These are phyloP conservation scores for Perilla frutescens DNA, from an alignment of 257 asterid species.

Conservation along the genomic window DNA sequence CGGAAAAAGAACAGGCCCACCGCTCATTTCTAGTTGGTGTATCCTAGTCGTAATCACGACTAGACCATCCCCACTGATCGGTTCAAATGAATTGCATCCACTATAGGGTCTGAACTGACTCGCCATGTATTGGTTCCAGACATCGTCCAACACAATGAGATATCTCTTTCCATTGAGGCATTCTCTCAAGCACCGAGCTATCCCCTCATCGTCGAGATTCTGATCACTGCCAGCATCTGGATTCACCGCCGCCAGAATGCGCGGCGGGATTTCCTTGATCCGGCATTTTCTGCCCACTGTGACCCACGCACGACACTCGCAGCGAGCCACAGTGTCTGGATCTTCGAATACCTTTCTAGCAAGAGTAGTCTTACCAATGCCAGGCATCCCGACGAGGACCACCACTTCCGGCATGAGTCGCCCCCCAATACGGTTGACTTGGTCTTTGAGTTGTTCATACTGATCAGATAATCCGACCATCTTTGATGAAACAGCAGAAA, in stretches of 20 bases:
- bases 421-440: too few species aligned
- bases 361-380: too few species aligned
- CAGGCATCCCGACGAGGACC: too few species aligned
- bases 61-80: neutral
- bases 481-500: too few species aligned
- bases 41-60: constrained; percentile 30
- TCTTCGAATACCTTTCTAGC: too few species aligned
- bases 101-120: neutral
- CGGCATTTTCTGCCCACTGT: neutral
- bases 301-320: too few species aligned
- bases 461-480: too few species aligned
- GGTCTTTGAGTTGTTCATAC: too few species aligned
- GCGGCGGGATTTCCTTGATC: neutral
- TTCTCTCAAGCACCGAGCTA: neutral
- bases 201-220: neutral
- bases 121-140: constrained; percentile 25
- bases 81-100: neutral
- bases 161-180: neutral
- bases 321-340: too few species aligned
- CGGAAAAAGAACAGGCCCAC: too few species aligned
- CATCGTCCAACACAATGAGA: constrained; percentile 32
- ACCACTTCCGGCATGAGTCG: too few species aligned
- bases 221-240: neutral
- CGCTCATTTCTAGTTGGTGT: neutral
- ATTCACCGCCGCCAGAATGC: constrained; percentile 25